phyloP scores from a whole-genome alignment of 495 filamentous ascomycete genomes.

The Aspergillus indologenus region DNA sequence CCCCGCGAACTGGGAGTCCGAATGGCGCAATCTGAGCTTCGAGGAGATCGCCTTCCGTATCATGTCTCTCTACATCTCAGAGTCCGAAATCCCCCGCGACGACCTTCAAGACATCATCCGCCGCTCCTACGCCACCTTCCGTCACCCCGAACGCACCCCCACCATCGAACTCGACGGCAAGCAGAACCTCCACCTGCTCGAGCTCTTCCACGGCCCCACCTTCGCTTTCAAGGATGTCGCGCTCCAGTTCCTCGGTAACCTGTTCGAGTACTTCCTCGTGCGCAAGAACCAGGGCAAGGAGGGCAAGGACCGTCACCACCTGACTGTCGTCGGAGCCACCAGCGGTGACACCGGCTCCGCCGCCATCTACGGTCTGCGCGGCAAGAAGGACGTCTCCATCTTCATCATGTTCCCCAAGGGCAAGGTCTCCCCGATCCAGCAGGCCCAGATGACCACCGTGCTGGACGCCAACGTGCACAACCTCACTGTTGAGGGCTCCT shows the following conservation, averaged over 20 bases:
- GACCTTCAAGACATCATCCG: conserved; percentile 80
- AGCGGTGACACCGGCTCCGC: conserved; percentile 93
- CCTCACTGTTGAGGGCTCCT: conserved; percentile 78
- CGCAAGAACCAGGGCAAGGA: conserved; percentile 73
- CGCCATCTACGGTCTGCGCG: conserved; percentile 94
- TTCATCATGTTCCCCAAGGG: conserved; percentile 88
- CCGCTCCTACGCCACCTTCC: conserved; percentile 83
- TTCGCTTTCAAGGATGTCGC: conserved; percentile 80
- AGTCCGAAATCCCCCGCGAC: conserved; percentile 71
- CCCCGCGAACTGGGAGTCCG: conserved; percentile 31
- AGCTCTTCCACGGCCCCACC: conserved; percentile 98
- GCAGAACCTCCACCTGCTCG: conserved; percentile 75
- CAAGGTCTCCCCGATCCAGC: conserved; percentile 79
- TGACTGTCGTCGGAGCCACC: conserved; percentile 89
- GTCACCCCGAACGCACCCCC: conserved; percentile 68
- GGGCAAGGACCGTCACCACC: conserved; percentile 70
- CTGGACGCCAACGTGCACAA: conserved; percentile 85
- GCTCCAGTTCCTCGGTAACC: conserved; percentile 71
- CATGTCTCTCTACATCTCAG: conserved; percentile 74
- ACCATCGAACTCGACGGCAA: conserved; percentile 62
- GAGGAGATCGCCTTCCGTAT: conserved; percentile 72
- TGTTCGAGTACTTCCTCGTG: conserved; percentile 93
- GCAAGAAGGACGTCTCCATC: conserved; percentile 92
- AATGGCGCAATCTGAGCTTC: conserved; percentile 76
- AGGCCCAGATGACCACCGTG: conserved; percentile 93